Percentiles rank a stretch among this genome's conserved stretches.
phyloP scores from a whole-genome alignment of 345 rosid genomes.

The Syzygium aromaticum region DNA sequence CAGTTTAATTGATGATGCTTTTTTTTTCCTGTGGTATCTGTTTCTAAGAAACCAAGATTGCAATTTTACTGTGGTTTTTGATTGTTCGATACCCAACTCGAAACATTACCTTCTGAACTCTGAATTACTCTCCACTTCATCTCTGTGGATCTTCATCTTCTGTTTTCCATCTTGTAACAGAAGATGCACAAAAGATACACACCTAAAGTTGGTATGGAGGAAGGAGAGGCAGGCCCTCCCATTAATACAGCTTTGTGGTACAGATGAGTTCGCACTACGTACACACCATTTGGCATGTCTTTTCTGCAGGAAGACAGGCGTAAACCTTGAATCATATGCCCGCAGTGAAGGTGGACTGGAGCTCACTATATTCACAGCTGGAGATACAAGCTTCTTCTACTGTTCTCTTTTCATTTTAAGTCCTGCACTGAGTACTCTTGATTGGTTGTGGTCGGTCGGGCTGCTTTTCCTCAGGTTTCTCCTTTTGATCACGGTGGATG shows the following conservation, averaged over 20 bases:
- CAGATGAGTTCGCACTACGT: not conserved
- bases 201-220: constrained; percentile 12
- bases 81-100: too few species aligned
- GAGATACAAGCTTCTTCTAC: not conserved
- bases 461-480: not conserved
- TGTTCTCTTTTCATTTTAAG: too few species aligned
- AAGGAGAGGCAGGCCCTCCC: constrained; percentile 4
- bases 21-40: too few species aligned
- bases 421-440: not conserved
- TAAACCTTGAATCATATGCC: not conserved
- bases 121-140: not conserved
- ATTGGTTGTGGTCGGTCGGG: not conserved
- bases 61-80: too few species aligned
- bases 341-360: too few species aligned
- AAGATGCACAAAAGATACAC: constrained; percentile 6
- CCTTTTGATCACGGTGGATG: not conserved
- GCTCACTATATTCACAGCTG: not conserved
- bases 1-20: not conserved
- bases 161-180: constrained; percentile 3
- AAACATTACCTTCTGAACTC: too few species aligned
- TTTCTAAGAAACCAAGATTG: too few species aligned
- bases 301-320: not conserved
- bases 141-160: not conserved
- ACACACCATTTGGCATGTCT: not conserved
- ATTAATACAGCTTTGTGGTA: not conserved